phyloP scores from a whole-genome alignment of 2,329 filamentous ascomycete species.

The Blastomyces gilchristii region DNA sequence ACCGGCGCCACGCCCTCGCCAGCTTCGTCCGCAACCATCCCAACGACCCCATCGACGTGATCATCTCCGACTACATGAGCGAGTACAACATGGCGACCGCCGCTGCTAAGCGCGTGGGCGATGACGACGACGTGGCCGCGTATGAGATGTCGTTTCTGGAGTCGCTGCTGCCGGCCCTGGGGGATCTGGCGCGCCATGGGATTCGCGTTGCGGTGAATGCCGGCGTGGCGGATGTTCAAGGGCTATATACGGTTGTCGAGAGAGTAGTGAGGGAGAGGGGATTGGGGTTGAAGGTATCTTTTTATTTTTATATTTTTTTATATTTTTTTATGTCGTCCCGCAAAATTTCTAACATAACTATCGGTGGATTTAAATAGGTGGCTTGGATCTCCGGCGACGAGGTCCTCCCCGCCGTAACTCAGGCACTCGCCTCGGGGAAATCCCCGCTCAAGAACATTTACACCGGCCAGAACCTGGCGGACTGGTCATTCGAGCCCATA shows the following conservation, averaged over 20 bases:
- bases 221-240: conserved; percentile 34
- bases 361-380: conserved; percentile 29
- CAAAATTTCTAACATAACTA: no score
- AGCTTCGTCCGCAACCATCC: conserved; percentile 33
- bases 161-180: conserved; percentile 34
- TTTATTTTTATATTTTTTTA: no score
- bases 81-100: conserved; percentile 44
- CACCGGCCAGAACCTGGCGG: conserved; percentile 26
- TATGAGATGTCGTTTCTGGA: conserved; percentile 46
- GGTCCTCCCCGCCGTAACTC: conserved; percentile 28
- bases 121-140: conserved; percentile 20
- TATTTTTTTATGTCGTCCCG: no score
- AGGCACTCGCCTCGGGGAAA: conserved; percentile 23
- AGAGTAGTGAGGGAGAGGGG: conserved; percentile 30
- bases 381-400: conserved; percentile 43
- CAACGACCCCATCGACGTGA: conserved; percentile 39
- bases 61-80: conserved; percentile 40
- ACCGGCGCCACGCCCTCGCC: conserved; percentile 38
- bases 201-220: conserved; percentile 40
- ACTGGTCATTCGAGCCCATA: conserved; percentile 31
- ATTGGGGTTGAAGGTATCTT: conserved; percentile 26
- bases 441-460: conserved; percentile 34
- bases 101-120: conserved; percentile 27
- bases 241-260: conserved; percentile 31
- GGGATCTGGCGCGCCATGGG: conserved; percentile 30